Percentiles rank a stretch among this genome's conserved stretches.
These are phyloP conservation scores for Phragmites australis DNA, from an alignment of 176 grass and related monocot genomes.

Conservation along the genomic window DNA sequence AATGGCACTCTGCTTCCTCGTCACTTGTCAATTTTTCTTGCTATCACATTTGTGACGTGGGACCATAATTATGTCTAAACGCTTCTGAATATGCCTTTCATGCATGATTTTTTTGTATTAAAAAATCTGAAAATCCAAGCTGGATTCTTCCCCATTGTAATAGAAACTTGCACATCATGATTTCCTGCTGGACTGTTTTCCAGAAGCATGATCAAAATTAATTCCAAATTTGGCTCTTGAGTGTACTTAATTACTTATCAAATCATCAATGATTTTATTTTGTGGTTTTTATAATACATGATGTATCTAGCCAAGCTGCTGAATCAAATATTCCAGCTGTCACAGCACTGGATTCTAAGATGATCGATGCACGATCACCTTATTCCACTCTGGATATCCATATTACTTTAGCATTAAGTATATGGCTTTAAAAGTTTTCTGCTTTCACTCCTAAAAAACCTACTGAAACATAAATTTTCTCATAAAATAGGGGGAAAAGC, in stretches of 20 bases:
- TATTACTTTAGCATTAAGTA: background rate
- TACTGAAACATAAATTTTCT: background rate
- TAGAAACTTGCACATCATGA: slow-evolving; percentile 1
- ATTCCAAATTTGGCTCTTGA: background rate
- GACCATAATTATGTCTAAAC: background rate
- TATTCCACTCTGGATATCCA: background rate
- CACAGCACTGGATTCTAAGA: background rate
- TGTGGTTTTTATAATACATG: background rate
- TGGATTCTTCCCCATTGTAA: background rate
- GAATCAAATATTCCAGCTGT: background rate
- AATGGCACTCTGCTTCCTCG: background rate
- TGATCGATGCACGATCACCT: background rate
- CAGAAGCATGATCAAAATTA: background rate
- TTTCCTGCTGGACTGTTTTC: background rate
- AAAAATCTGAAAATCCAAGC: background rate
- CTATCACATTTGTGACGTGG: background rate
- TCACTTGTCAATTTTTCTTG: background rate
- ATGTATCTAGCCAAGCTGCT: background rate
- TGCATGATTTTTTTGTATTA: background rate
- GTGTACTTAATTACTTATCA: background rate
- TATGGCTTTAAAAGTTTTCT: background rate
- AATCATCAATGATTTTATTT: background rate
- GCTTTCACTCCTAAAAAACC: background rate
- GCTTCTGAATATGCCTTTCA: background rate
- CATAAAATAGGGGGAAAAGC: background rate